These are phyloP conservation scores for Sisymbrium altissimum DNA, from an alignment of 345 rosid genomes.

Conservation along the genomic window DNA sequence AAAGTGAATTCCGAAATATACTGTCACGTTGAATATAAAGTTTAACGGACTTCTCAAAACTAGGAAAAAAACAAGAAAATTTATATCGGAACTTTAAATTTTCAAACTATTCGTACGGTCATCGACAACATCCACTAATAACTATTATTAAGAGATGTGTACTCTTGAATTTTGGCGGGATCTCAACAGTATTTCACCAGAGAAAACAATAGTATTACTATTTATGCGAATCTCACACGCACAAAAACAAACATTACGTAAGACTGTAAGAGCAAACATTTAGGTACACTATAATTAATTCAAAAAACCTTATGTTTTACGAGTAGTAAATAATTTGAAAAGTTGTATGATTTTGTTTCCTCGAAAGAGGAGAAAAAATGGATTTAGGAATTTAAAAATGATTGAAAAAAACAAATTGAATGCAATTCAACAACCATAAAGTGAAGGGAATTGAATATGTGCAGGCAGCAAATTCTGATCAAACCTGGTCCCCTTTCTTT, in stretches of 20 bases:
- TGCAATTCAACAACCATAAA: slow-evolving; percentile 61
- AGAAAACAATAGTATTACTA: neutral
- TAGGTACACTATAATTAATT: neutral
- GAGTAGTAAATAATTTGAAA: slow-evolving; percentile 6
- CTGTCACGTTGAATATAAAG: slow-evolving; percentile 8
- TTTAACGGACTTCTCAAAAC: neutral
- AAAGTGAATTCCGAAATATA: neutral
- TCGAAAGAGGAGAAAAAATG: neutral
- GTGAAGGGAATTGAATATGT: slow-evolving; percentile 46
- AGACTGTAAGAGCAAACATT: neutral
- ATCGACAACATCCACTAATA: neutral
- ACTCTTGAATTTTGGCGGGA: slow-evolving; percentile 11
- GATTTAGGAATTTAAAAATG: neutral
- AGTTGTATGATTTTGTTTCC: neutral
- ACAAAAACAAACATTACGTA: neutral
- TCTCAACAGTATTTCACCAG: neutral
- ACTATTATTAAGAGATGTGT: neutral
- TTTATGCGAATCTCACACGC: neutral
- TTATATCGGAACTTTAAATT: neutral
- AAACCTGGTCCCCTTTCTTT: slow-evolving; percentile 50
- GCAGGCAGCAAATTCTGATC: slow-evolving; percentile 26
- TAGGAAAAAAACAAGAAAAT: neutral
- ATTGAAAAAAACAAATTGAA: slow-evolving; percentile 39
- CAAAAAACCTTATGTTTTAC: neutral
- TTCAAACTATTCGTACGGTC: slow-evolving; percentile 5